phyloP scores from a whole-genome alignment of 495 filamentous ascomycete genomes.

The Hypoxylon cercidicola region DNA sequence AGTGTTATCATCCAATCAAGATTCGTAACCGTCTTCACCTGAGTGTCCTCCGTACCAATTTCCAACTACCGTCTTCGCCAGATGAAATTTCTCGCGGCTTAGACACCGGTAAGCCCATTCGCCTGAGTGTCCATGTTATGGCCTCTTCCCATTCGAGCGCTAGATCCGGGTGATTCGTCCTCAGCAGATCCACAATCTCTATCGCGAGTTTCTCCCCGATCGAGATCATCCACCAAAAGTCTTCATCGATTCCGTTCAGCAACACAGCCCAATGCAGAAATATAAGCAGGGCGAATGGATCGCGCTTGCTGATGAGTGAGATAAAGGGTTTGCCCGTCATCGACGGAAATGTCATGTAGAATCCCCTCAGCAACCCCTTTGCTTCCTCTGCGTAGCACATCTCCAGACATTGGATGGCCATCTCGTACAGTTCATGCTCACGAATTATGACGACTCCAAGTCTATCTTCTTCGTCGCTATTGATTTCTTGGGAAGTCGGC shows the following conservation, averaged over 20 bases:
- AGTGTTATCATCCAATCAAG: too few relatives aligned
- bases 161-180: slow-evolving; percentile 8
- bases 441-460: slow-evolving; percentile 8
- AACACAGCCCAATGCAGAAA: slow-evolving; percentile 48
- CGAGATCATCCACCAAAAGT: slow-evolving; percentile 31
- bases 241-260: slow-evolving; percentile 22
- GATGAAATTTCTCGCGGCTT: slow-evolving; percentile 16
- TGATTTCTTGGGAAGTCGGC: slow-evolving; percentile 9
- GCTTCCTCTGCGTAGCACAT: slow-evolving; percentile 44
- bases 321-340: slow-evolving; percentile 41
- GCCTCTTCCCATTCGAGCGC: slow-evolving; percentile 28
- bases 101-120: slow-evolving; percentile 9
- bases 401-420: slow-evolving; percentile 33
- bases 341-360: slow-evolving; percentile 39
- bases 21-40: too few relatives aligned
- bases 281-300: slow-evolving; percentile 49
- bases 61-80: background rate
- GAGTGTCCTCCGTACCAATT: too few relatives aligned
- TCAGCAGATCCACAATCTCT: slow-evolving; percentile 39
- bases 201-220: slow-evolving; percentile 19
- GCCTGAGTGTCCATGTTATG: slow-evolving; percentile 17
- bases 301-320: slow-evolving; percentile 36
- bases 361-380: slow-evolving; percentile 38
- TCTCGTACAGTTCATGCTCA: slow-evolving; percentile 32
- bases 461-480: slow-evolving; percentile 6